Evolutionary conservation across 2,329 filamentous ascomycete genomes (phyloP), one percentile per base, ranked within the genome.

Genomic region (Colletotrichum tanaceti): DNA sequence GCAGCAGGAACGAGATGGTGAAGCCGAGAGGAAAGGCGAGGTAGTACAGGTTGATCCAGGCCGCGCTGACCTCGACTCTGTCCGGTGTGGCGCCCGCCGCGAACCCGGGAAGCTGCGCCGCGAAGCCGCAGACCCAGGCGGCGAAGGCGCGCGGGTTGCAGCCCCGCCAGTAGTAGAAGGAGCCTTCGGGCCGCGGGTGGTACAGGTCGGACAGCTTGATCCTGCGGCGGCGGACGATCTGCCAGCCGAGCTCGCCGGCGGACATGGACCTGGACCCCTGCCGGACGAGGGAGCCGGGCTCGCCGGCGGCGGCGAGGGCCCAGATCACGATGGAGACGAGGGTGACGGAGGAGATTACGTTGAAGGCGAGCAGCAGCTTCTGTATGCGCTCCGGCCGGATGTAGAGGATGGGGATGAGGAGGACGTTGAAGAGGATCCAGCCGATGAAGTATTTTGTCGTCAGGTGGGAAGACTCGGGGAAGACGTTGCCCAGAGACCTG

Each of bases 101-200:
- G 22, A 70, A 70, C 1, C 67, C 67, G 4, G 67, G 67, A 9
- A 70, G 3, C 22, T 70, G 67, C 0, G 67, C 68, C 32, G 67
- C 63, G 35, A 80, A 83, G 3, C 81, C 82, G 61, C 78, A 80
- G 1, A 80, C 72, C 82, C 82, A 84, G 0, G 76, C 73, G 0
- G 72, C 60, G 22, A 77, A 75, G 2, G 76, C 77, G 20, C 79
- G 74, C 72, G 73, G 78, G 68, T 81, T 80, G 65, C 60, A 20
- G 1, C 82, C 82, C 9, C 79, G 77, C 71, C 72, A 80, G 66
- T 78, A 84, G 70, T 84, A 85, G 10, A 74, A 74, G 0, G 79
- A 79, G 22, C 78, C 73, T 0, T 74, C 50, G 0, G 76, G 76
- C 28, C 73, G 71, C 81, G 11, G 77, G 74, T 1, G 84, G 64